Conservation (phyloP, 2,329 filamentous ascomycete genomes). For the Neonectria punicea region DNA sequence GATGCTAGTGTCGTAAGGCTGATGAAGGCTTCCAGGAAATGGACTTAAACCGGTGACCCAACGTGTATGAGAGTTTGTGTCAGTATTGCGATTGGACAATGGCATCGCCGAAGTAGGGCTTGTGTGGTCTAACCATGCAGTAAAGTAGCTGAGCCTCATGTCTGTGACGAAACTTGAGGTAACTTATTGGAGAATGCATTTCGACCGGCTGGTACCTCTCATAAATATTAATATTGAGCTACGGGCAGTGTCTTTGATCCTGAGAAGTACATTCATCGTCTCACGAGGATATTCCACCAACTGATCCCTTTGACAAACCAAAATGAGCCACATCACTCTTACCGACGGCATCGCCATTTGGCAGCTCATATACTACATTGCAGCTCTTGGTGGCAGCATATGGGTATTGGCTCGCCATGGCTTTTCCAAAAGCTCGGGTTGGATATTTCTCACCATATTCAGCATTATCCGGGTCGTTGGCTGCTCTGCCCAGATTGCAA, state of each 20-base stretch:
- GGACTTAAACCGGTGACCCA: background rate
- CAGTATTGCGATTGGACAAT: background rate
- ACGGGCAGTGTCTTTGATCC: background rate
- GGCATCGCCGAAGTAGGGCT: background rate
- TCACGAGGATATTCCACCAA: too few species aligned
- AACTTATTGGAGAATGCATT: background rate
- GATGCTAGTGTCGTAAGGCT: constrained; percentile 1
- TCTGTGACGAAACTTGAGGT: background rate
- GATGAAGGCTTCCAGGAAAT: background rate
- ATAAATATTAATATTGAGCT: background rate
- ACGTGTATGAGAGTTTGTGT: background rate
- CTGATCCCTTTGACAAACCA: background rate
- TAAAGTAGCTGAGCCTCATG: background rate
- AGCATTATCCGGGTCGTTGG: constrained; percentile 9
- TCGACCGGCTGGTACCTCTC: background rate
- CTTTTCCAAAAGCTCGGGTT: constrained; percentile 10
- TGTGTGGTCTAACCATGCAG: background rate
- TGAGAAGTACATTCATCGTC: background rate
- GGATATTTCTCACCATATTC: constrained; percentile 18
- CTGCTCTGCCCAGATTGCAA: constrained; percentile 13
- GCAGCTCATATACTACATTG: constrained; percentile 2
- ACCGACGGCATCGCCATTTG: constrained; percentile 10
- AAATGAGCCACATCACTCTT: constrained; percentile 9
- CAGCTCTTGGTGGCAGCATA: background rate
- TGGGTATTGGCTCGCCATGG: constrained; percentile 16